Evolutionary conservation across 1,284 basidiomycete genomes (phyloP).

Genomic region (Anthracocystis walkeri): DNA sequence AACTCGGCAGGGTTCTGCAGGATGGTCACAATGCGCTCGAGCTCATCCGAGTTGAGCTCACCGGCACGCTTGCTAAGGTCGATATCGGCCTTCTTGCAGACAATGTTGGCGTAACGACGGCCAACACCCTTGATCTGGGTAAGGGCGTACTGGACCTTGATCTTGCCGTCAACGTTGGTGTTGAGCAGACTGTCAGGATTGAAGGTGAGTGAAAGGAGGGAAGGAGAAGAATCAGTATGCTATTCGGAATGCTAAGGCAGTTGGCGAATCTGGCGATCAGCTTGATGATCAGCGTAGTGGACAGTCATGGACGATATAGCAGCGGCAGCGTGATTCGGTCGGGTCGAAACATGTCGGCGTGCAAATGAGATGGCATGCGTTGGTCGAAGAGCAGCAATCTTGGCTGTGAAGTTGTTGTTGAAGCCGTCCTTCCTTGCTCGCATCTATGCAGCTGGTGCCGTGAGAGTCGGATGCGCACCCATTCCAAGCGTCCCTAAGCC

Average conservation of each 20-base stretch:
- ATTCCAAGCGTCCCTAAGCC: background rate
- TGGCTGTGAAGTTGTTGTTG: too few species aligned
- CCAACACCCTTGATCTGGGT: slow-evolving; percentile 98
- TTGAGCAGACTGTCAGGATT: slow-evolving; percentile 81
- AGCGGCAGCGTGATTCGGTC: background rate
- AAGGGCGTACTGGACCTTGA: slow-evolving; percentile 79
- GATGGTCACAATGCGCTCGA: slow-evolving; percentile 98
- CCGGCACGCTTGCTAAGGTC: slow-evolving; percentile 97
- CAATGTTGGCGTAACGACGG: slow-evolving; percentile 96
- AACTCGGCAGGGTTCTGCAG: slow-evolving; percentile 99
- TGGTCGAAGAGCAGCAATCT: background rate
- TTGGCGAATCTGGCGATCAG: slow-evolving; percentile 7
- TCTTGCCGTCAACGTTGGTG: slow-evolving; percentile 99
- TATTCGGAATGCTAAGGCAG: background rate
- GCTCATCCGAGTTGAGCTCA: slow-evolving; percentile 94
- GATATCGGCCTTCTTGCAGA: slow-evolving; percentile 99
- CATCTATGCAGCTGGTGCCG: background rate
- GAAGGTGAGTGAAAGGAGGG: background rate
- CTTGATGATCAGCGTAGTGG: slow-evolving; percentile 17
- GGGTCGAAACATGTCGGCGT: background rate
- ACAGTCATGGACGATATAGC: background rate
- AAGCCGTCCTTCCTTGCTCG: background rate
- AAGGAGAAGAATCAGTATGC: slow-evolving; percentile 5
- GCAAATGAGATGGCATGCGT: too few species aligned
- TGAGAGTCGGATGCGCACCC: background rate